Percentiles rank a stretch among this genome's conserved stretches.
phyloP scores from a whole-genome alignment of 2,329 filamentous ascomycete species.

The Penicillium glabrum region DNA sequence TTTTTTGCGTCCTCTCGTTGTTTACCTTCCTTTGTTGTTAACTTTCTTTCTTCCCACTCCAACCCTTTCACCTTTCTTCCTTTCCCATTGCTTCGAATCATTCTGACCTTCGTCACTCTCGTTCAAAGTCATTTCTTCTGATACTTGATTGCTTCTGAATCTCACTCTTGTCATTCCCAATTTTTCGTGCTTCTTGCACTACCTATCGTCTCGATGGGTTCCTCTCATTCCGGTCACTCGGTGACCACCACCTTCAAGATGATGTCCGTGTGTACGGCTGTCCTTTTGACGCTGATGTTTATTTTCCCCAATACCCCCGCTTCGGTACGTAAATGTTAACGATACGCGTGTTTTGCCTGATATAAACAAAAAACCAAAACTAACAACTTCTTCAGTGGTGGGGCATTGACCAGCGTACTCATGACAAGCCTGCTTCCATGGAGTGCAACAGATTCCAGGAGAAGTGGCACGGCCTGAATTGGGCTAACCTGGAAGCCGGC shows the following conservation, averaged over 20 bases:
- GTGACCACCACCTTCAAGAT: constrained; percentile 22
- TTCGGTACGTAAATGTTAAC: background rate
- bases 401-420: constrained; percentile 49
- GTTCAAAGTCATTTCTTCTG: background rate
- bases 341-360: constrained; percentile 33
- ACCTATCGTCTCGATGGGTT: too few relatives aligned
- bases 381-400: background rate
- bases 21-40: background rate
- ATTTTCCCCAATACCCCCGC: background rate
- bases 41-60: background rate
- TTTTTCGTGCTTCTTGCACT: background rate
- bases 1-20: constrained; percentile 19
- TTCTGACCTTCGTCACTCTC: background rate
- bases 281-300: background rate
- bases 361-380: background rate
- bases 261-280: constrained; percentile 47
- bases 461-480: constrained; percentile 64
- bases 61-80: constrained; percentile 26
- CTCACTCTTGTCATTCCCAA: background rate
- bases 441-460: constrained; percentile 70
- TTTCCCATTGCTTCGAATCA: constrained; percentile 8
- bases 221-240: background rate
- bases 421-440: constrained; percentile 69
- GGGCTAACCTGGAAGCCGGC: constrained; percentile 62
- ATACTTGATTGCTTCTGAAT: background rate